These are phyloP conservation scores for Aspergillus chevalieri DNA, from an alignment of 2,329 filamentous ascomycete species.

Conservation along the genomic window DNA sequence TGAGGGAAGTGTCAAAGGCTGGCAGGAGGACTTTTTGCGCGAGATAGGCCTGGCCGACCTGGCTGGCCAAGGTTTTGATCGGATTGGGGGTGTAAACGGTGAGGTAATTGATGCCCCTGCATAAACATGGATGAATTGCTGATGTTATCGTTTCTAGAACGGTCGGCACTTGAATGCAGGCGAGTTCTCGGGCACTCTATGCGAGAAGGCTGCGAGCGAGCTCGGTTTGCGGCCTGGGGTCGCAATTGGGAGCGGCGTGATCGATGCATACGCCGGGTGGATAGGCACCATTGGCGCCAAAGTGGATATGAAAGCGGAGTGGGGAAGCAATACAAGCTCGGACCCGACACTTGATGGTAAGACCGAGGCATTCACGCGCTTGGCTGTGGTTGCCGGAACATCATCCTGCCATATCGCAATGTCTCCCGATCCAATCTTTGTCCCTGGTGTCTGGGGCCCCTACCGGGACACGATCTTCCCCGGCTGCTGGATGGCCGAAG, in stretches of 20 bases:
- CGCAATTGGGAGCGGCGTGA: conserved; percentile 89
- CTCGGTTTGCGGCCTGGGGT: conserved; percentile 77
- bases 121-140: conserved; percentile 14
- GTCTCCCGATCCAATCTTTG: conserved; percentile 83
- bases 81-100: conserved; percentile 84
- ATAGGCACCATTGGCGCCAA: conserved; percentile 93
- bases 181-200: conserved; percentile 75
- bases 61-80: conserved; percentile 73
- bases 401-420: conserved; percentile 96
- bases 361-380: conserved; percentile 69
- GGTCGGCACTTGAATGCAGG: conserved; percentile 81
- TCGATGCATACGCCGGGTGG: conserved; percentile 94
- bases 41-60: conserved; percentile 76
- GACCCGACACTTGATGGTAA: conserved; percentile 68
- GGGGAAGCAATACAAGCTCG: conserved; percentile 59
- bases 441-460: conserved; percentile 87
- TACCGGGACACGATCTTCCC: conserved; percentile 87
- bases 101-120: conserved; percentile 57
- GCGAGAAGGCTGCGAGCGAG: conserved; percentile 71
- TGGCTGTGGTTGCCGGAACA: conserved; percentile 86
- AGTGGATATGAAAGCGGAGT: conserved; percentile 56
- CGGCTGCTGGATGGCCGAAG: conserved; percentile 88
- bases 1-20: conserved; percentile 79
- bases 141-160: conserved; percentile 53
- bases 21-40: conserved; percentile 86